A percentile compares a stretch with the other conserved stretches of the same genome.
Conservation (phyloP, 805 yeast genomes). For the Lachancea waltii region DNA sequence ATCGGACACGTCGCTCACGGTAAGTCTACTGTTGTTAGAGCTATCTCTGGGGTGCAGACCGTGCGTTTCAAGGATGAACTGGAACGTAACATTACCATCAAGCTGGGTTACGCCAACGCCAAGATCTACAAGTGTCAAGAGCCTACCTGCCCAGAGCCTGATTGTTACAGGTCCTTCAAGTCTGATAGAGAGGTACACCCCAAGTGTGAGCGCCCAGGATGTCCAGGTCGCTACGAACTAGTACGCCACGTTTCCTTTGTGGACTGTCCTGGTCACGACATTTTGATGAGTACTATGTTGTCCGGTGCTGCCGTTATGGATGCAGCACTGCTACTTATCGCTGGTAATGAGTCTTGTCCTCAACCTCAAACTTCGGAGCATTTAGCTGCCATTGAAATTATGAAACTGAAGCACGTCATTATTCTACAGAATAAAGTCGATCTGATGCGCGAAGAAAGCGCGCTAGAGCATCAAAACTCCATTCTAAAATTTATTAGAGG, state of each 20-base stretch:
- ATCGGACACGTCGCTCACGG: slow-evolving; percentile 97
- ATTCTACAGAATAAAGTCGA: slow-evolving; percentile 97
- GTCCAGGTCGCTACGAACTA: slow-evolving; percentile 81
- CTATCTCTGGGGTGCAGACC: slow-evolving; percentile 97
- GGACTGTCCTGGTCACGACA: slow-evolving; percentile 99
- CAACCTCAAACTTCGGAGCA: slow-evolving; percentile 99
- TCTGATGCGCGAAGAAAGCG: slow-evolving; percentile 95
- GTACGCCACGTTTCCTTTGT: slow-evolving; percentile 97
- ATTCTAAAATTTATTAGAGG: slow-evolving; percentile 91
- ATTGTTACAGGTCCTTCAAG: slow-evolving; percentile 88
- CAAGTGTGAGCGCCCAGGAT: slow-evolving; percentile 80
- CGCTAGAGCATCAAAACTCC: slow-evolving; percentile 90
- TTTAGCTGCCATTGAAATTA: slow-evolving; percentile 98
- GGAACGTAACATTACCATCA: slow-evolving; percentile 98
- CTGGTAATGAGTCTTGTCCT: slow-evolving; percentile 99
- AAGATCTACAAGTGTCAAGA: slow-evolving; percentile 91
- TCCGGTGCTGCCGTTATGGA: slow-evolving; percentile 99
- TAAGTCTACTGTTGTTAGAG: slow-evolving; percentile 87
- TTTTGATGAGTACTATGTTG: slow-evolving; percentile 99
- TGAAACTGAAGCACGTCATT: slow-evolving; percentile 95
- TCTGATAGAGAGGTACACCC: slow-evolving; percentile 94
- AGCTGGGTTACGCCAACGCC: slow-evolving; percentile 98
- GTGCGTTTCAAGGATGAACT: slow-evolving; percentile 98
- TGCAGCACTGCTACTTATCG: slow-evolving; percentile 92
- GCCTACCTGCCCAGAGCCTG: slow-evolving; percentile 84